Evolutionary conservation across 2,329 filamentous ascomycete species (phyloP).

Genomic region (Ceratocystiopsis brevicomis): DNA sequence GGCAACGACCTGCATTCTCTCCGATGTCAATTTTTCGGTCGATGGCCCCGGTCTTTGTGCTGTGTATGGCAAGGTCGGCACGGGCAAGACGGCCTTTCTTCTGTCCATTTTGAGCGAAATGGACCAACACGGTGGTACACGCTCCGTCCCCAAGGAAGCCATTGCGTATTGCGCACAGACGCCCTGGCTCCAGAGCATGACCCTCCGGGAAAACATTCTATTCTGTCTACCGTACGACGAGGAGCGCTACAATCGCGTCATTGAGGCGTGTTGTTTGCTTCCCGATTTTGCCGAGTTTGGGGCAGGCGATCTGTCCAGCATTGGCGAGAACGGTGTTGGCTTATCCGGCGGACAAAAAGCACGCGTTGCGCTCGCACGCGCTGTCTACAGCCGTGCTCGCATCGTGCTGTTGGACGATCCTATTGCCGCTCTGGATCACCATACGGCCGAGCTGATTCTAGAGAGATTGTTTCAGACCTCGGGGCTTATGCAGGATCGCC

Average conservation of each 20-base stretch:
- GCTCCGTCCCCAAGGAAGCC: constrained; percentile 28
- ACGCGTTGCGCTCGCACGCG: constrained; percentile 41
- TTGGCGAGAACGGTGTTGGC: constrained; percentile 44
- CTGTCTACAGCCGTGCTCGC: constrained; percentile 37
- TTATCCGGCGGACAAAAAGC: constrained; percentile 46
- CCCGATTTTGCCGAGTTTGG: constrained; percentile 37
- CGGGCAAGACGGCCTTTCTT: constrained; percentile 42
- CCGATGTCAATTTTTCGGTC: constrained; percentile 22
- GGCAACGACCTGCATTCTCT: constrained; percentile 31
- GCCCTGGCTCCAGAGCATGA: constrained; percentile 47
- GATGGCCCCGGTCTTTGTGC: constrained; percentile 34
- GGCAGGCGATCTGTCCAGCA: constrained; percentile 36
- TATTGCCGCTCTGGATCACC: constrained; percentile 42
- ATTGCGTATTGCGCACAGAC: constrained; percentile 40
- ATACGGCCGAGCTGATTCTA: constrained; percentile 43
- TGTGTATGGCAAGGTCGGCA: constrained; percentile 39
- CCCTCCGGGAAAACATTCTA: constrained; percentile 43
- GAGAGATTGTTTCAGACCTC: constrained; percentile 29
- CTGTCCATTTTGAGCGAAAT: constrained; percentile 43
- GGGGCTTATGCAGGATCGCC: constrained; percentile 32
- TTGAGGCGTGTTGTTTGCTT: constrained; percentile 40
- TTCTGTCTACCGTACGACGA: constrained; percentile 38
- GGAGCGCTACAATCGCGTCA: constrained; percentile 35
- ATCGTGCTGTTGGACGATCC: constrained; percentile 44
- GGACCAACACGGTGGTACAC: constrained; percentile 39